Percentiles rank a stretch among this genome's conserved stretches.
Conservation (phyloP, 169 alveolate species). For the Eimeria acervulina region DNA sequence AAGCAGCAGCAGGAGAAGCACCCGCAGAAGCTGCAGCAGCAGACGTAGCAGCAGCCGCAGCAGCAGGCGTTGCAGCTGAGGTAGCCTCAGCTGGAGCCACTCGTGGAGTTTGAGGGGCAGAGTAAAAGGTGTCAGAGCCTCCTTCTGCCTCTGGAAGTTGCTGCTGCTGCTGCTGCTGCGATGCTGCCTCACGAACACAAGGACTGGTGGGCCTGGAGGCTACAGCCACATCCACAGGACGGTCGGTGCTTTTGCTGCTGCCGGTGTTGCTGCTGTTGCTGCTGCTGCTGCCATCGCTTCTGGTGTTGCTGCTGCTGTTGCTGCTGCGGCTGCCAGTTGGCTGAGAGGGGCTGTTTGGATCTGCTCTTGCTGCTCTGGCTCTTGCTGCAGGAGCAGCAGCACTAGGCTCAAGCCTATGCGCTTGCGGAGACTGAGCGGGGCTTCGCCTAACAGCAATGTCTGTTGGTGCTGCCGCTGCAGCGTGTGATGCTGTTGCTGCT, state of each 20-base stretch:
- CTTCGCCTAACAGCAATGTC: no score
- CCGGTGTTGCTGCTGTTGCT: slow-evolving; percentile 10
- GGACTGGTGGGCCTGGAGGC: no score
- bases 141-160: not conserved
- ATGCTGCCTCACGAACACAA: no score
- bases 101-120: slow-evolving; percentile 49
- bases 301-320: slow-evolving; percentile 37
- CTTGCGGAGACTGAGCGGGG: no score
- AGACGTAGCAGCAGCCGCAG: not conserved
- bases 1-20: no score
- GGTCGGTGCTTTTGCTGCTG: not conserved
- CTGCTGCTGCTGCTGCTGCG: slow-evolving; percentile 53
- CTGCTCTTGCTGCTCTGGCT: slow-evolving; percentile 39
- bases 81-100: not conserved
- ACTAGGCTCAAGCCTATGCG: no score
- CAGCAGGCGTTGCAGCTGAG: slow-evolving; percentile 16
- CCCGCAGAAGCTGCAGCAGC: no score
- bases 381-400: no score
- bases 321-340: not conserved
- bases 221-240: no score
- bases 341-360: not conserved
- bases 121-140: slow-evolving; percentile 12
- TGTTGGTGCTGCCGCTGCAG: not conserved
- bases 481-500: no score
- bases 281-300: slow-evolving; percentile 38